These are phyloP conservation scores for Podospora pseudocomata DNA, from an alignment of 495 filamentous ascomycete species.

Conservation along the genomic window DNA sequence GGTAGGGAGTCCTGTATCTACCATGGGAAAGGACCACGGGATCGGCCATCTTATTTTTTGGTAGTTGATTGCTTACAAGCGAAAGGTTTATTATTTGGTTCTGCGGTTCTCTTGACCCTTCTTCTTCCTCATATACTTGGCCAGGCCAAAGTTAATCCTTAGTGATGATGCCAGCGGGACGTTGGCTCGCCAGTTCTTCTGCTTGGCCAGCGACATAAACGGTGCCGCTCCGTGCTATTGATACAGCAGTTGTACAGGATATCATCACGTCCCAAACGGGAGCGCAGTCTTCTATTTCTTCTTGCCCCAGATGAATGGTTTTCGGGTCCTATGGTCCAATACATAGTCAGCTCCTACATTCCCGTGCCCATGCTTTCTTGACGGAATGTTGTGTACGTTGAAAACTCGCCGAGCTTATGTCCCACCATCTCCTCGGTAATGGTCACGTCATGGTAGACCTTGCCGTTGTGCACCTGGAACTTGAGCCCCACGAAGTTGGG, in stretches of 20 bases:
- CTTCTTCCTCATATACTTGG: too few species aligned
- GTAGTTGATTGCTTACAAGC: too few species aligned
- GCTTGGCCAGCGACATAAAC: background rate
- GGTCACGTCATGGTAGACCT: slow-evolving; percentile 79
- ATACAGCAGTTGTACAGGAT: slow-evolving; percentile 14
- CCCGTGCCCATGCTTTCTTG: background rate
- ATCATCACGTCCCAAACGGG: slow-evolving; percentile 6
- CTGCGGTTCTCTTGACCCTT: too few species aligned
- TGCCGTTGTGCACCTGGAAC: slow-evolving; percentile 95
- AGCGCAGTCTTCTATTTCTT: slow-evolving; percentile 4
- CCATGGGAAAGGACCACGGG: background rate
- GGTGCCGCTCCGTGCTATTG: too few species aligned
- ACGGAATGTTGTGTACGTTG: slow-evolving; percentile 57
- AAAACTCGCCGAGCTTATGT: slow-evolving; percentile 94
- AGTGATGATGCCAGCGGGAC: background rate
- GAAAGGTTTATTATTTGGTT: too few species aligned
- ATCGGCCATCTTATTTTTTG: too few species aligned
- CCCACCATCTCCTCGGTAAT: slow-evolving; percentile 99
- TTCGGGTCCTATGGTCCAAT: slow-evolving; percentile 63
- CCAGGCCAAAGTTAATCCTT: background rate
- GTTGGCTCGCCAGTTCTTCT: background rate
- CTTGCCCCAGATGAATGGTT: slow-evolving; percentile 61
- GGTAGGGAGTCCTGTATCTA: background rate
- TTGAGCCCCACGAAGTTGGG: slow-evolving; percentile 92
- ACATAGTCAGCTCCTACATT: background rate